Conservation (phyloP, 2,329 filamentous ascomycete genomes). For the Fusarium napiforme region DNA sequence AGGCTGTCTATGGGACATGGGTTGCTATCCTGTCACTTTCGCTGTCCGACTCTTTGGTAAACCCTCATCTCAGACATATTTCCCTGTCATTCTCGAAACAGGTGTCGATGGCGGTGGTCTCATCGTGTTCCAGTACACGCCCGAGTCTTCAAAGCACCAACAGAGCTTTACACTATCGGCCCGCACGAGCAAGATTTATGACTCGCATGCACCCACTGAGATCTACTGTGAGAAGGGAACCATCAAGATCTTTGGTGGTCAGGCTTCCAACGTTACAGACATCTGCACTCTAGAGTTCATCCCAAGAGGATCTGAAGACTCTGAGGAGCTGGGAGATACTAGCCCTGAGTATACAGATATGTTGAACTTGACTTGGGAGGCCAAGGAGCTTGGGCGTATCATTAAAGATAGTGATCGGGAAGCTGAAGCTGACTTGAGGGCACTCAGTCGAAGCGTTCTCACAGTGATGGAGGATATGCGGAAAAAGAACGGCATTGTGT, state of each 20-base stretch:
- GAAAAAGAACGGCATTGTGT: conserved; percentile 19
- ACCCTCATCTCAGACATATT: conserved; percentile 21
- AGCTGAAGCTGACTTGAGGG: conserved; percentile 18
- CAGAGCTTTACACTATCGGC: conserved; percentile 26
- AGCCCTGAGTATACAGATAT: conserved; percentile 20
- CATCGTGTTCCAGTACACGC: conserved; percentile 22
- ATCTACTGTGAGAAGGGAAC: conserved; percentile 38
- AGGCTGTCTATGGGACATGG: conserved; percentile 36
- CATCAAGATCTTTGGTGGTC: conserved; percentile 19
- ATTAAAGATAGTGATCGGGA: conserved; percentile 14
- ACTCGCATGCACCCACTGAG: conserved; percentile 28
- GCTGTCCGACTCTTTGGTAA: conserved; percentile 26
- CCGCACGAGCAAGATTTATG: conserved; percentile 30
- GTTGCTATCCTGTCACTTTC: conserved; percentile 35
- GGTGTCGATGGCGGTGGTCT: conserved; percentile 26
- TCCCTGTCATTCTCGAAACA: conserved; percentile 9
- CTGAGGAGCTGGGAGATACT: conserved; percentile 22
- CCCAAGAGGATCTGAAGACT: conserved; percentile 17
- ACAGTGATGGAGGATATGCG: conserved; percentile 30
- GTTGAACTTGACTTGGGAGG: conserved; percentile 36
- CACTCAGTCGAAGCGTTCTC: conserved; percentile 19
- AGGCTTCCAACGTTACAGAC: conserved; percentile 28
- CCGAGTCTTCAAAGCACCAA: conserved; percentile 17
- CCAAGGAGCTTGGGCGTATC: conserved; percentile 30
- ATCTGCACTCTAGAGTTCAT: conserved; percentile 23